Base-by-base conservation (phyloP, 2,329 filamentous ascomycete genomes). In the Monilinia fructigena region DNA sequence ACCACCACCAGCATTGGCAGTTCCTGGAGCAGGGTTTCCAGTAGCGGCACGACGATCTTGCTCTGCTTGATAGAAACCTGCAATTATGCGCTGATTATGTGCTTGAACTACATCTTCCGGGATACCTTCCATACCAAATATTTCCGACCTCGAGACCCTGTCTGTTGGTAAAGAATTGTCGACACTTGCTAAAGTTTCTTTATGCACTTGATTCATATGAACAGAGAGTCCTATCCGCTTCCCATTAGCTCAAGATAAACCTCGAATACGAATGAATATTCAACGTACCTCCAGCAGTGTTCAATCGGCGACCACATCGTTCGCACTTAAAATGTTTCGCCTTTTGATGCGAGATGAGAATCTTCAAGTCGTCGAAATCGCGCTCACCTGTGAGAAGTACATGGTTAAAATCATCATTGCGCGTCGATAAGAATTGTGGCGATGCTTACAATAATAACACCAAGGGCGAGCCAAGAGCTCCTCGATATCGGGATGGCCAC, bases 281-380 rank as follows among this genome's bases (percentile, higher is more conserved):
- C 55, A 28, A 77, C 85, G 75, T 79, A 96, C 93, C 95, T 85
- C 95, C 95, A 53, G 93, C 93, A 1, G 95, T 99, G 77, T 97
- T 97, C 66, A 99, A 80, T 72, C 93, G 85, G 71, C 95, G 87
- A 63, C 89, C 89, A 78, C 95, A 99, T 80, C 89, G 83, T 74
- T 97, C 92, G 80, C 95, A 99, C 79, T 97, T 97, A 84, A 97
- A 98, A 79, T 99, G 95, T 80, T 98, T 98, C n/a, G 94, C 93
- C 78, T 97, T 98, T 76, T 98, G 95, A 78, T 99, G 95, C 67
- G 91, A 93, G 73, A 97, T 96, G 70, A 99, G 87, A 73, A 98
- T 93, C 82, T 97, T 97, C 56, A 97, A 79, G 78, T 99, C 95
- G 78, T 98, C 93, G 77, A 98, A 99, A 80, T 98, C 94, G 81